phyloP scores from a whole-genome alignment of 805 yeast species.

The Maudiozyma saulgeensis region DNA sequence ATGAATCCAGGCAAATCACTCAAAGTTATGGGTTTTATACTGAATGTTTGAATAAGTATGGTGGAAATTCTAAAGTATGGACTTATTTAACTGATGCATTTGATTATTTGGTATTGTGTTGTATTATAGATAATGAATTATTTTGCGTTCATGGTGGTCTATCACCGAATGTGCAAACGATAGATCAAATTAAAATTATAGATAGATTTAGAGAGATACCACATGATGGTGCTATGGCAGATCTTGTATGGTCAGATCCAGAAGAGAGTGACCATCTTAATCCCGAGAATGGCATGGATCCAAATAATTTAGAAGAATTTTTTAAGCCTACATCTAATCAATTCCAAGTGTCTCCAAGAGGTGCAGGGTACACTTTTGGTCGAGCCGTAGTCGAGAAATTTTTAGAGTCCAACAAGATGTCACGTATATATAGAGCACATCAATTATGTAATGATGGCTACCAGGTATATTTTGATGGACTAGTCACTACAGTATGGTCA shows the following conservation, averaged over 20 bases:
- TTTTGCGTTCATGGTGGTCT: conserved; percentile 97
- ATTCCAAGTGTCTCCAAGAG: conserved; percentile 85
- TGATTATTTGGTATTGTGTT: conserved; percentile 82
- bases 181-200: conserved; percentile 82
- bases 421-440: conserved; percentile 84
- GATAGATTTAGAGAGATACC: conserved; percentile 94
- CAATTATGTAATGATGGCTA: conserved; percentile 95
- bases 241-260: conserved; percentile 97
- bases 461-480: conserved; percentile 82
- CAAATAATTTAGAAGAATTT: conserved; percentile 14
- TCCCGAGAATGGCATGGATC: conserved; percentile 20
- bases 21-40: conserved; percentile 96
- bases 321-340: conserved; percentile 33
- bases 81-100: conserved; percentile 80
- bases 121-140: conserved; percentile 78
- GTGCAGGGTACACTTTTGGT: conserved; percentile 97
- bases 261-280: conserved; percentile 63
- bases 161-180: conserved; percentile 87
- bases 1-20: conserved; percentile 92
- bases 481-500: conserved; percentile 94
- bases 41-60: conserved; percentile 86
- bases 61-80: conserved; percentile 71
- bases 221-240: conserved; percentile 99
- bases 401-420: conserved; percentile 64
- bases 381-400: conserved; percentile 82